Evolutionary conservation across 148 eudicot species (phyloP), one percentile per base, ranked within the genome.

Genomic region (Arbutus unedo): DNA sequence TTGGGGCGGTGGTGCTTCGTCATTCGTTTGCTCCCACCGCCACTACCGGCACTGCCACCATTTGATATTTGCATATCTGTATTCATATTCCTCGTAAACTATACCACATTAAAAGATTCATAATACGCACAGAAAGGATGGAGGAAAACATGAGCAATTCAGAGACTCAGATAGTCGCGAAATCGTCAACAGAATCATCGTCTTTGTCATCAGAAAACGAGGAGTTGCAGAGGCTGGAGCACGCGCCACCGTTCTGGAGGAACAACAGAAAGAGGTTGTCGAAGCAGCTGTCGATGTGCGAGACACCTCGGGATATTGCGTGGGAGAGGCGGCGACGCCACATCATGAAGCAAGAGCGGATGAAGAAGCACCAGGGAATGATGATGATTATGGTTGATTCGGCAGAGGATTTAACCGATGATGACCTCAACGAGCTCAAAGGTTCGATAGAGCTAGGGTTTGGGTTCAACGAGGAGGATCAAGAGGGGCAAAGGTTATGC

Each of bases 401-500:
- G 2, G 47, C 56, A 1, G 73, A 79, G 3, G 81, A 60, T 23
- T 47, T 64, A 31, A 79, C 54, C 4, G 97, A 95, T 25, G 98
- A 90, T 76, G 98, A 93, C 71, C 83, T 95, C 23, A 82, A 83
- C 6, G 98, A 95, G 88, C 87, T 93, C 15, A 95, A 90, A 79
- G 98, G 92, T 0, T 84, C 92, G 47, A 95, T 95, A 57, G 96
- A 95, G 89, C 85, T 95, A 0, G 98, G 98, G 0, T 95, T 95
- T 23, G 98, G 98, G 54, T 95, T 95, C 84, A 88, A 91, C 51
- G 96, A 93, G 78, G 91, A 91, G 54, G 88, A 84, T 0, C 91
- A 92, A 0, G 93, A 91, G 19, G 82, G 71, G 60, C 84, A 64
- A 41, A 64, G 70, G 70, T 4, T 95, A 4, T 89, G 96, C 80